These are phyloP conservation scores for Naegleria fowleri DNA, from an alignment of 208 protist genomes.

Conservation along the genomic window DNA sequence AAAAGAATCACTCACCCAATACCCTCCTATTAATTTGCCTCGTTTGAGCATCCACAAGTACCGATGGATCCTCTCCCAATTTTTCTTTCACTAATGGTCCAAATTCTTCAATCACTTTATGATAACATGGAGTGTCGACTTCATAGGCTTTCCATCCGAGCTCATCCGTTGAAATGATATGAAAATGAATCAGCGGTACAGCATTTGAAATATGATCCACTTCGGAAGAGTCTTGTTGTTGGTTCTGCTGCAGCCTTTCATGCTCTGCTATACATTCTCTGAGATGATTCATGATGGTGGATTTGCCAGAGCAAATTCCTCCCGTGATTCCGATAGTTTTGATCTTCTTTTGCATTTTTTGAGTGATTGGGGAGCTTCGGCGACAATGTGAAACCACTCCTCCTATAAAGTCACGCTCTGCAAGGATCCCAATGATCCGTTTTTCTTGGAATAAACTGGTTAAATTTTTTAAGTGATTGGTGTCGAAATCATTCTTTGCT, in stretches of 20 bases:
- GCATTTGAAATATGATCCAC: not conserved
- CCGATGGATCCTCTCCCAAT: not conserved
- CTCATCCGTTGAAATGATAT: not conserved
- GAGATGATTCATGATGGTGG: not conserved
- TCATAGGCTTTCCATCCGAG: not conserved
- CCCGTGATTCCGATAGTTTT: not conserved
- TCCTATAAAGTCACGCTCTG: too few relatives aligned
- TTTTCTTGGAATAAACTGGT: too few relatives aligned
- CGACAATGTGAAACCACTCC: too few relatives aligned
- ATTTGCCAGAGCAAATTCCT: not conserved
- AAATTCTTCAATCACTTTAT: not conserved
- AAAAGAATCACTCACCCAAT: not conserved
- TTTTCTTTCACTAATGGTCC: not conserved
- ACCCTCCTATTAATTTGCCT: not conserved
- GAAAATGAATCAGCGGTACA: not conserved
- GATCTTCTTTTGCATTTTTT: too few relatives aligned
- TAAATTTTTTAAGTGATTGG: too few relatives aligned
- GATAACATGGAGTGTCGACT: not conserved
- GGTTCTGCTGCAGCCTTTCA: not conserved
- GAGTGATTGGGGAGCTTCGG: too few relatives aligned
- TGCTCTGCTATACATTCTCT: not conserved
- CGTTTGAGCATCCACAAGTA: not conserved
- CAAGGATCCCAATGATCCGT: too few relatives aligned
- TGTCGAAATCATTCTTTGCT: too few relatives aligned
- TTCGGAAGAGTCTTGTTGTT: not conserved